Evolutionary conservation across 176 grass and related monocot genomes (phyloP).

Genomic region (Rhynchospora breviuscula): DNA sequence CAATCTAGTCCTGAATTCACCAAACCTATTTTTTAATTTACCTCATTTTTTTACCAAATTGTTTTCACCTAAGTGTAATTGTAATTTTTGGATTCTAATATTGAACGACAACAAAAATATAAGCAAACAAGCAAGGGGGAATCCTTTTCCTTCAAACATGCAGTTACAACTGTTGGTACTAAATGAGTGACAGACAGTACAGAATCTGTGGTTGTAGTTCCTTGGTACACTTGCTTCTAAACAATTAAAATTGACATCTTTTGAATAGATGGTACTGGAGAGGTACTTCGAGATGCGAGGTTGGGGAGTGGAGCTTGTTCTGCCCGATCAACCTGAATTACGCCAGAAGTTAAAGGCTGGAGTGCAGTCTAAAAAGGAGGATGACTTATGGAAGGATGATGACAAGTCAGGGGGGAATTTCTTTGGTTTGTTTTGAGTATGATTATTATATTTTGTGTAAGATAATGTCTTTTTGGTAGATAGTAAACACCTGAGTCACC

Average conservation of each 20-base stretch:
- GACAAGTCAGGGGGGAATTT: not conserved
- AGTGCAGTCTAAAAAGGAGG: constrained; percentile 6
- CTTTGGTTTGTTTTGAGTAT: constrained; percentile 1
- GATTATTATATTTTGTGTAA: not conserved
- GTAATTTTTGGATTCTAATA: not conserved
- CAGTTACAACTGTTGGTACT: not conserved
- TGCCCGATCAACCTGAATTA: constrained; percentile 60
- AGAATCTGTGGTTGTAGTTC: not conserved
- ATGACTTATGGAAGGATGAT: constrained; percentile 21
- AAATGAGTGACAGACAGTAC: not conserved
- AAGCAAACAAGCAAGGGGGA: not conserved
- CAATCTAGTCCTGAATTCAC: not conserved
- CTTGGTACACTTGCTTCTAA: not conserved
- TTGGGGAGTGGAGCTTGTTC: constrained; percentile 54
- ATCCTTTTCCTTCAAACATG: not conserved
- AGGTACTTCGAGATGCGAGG: constrained; percentile 67
- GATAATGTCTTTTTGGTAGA: not conserved
- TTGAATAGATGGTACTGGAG: constrained; percentile 64
- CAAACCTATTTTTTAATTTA: not conserved
- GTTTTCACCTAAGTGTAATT: not conserved
- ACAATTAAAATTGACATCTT: not conserved
- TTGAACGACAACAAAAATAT: not conserved
- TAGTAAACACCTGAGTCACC: not conserved
- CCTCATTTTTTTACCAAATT: not conserved
- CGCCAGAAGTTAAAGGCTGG: constrained; percentile 39